Evolutionary conservation across 306 rosid genomes (phyloP).

Genomic region (Castanea crenata): DNA sequence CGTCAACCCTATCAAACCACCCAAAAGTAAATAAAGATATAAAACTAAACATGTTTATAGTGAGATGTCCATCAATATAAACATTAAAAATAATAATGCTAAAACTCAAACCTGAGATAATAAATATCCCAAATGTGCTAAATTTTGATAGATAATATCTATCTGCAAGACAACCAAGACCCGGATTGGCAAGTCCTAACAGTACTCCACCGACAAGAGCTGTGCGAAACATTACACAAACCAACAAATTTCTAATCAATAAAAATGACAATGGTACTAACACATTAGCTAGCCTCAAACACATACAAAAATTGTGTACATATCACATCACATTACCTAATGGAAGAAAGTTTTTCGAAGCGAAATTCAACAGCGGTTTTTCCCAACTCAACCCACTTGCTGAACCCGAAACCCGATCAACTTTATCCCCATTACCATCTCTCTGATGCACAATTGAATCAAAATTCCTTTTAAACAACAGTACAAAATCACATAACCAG

Average conservation of each 20-base stretch:
- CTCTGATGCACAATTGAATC: conserved; percentile 38
- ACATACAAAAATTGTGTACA: too few relatives aligned
- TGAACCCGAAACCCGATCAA: conserved; percentile 11
- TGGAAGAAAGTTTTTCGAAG: conserved; percentile 64
- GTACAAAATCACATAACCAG: background rate
- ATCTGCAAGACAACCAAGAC: conserved; percentile 76
- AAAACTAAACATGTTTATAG: background rate
- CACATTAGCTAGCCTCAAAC: background rate
- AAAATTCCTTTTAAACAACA: background rate
- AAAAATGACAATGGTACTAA: background rate
- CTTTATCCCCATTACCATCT: conserved; percentile 45
- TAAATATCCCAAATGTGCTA: conserved; percentile 75
- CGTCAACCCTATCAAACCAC: conserved; percentile 59
- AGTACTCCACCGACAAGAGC: conserved; percentile 66
- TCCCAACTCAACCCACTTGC: conserved; percentile 45
- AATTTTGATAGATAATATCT: conserved; percentile 69
- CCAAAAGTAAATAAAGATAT: background rate
- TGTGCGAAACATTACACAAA: conserved; percentile 31
- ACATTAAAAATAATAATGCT: background rate
- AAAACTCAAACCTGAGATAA: conserved; percentile 68
- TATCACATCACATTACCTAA: conserved; percentile 44
- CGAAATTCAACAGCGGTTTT: conserved; percentile 54
- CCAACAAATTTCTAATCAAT: conserved; percentile 16
- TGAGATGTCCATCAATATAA: conserved; percentile 4
- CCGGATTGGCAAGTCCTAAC: conserved; percentile 66